A percentile compares a stretch with the other conserved stretches of the same genome.
These are phyloP conservation scores for Seiridium cupressi DNA, from an alignment of 2,329 filamentous ascomycete genomes.

Conservation along the genomic window DNA sequence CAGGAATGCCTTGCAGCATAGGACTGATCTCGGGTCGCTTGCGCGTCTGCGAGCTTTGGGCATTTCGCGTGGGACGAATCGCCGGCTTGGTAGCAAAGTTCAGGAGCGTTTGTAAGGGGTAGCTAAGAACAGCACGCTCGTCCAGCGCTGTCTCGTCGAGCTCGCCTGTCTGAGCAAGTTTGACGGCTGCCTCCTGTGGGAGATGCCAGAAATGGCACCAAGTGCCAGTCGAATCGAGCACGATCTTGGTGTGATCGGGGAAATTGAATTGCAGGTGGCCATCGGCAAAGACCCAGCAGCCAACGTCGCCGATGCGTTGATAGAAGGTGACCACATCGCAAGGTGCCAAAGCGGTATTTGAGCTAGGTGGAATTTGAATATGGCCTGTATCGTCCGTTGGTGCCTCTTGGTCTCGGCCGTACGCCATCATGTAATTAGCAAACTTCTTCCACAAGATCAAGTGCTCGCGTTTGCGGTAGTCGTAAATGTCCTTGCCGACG, in stretches of 20 bases:
- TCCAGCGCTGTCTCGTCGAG: slow-evolving; percentile 69
- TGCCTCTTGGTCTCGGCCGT: slow-evolving; percentile 67
- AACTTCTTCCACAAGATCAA: slow-evolving; percentile 72
- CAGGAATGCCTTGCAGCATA: slow-evolving; percentile 62
- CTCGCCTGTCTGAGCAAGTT: slow-evolving; percentile 63
- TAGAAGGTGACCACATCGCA: slow-evolving; percentile 74
- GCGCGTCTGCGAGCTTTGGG: slow-evolving; percentile 32
- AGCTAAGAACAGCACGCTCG: slow-evolving; percentile 68
- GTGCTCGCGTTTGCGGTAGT: slow-evolving; percentile 64
- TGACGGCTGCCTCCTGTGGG: slow-evolving; percentile 65
- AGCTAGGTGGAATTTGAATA: slow-evolving; percentile 36
- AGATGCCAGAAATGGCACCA: slow-evolving; percentile 79
- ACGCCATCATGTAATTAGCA: slow-evolving; percentile 72
- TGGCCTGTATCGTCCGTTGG: slow-evolving; percentile 43
- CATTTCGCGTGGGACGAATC: slow-evolving; percentile 39
- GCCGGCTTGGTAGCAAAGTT: slow-evolving; percentile 58
- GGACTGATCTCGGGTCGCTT: slow-evolving; percentile 60
- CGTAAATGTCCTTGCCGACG: slow-evolving; percentile 62
- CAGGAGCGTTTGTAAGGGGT: slow-evolving; percentile 70
- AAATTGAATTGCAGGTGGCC: slow-evolving; percentile 87
- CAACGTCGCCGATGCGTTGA: slow-evolving; percentile 76
- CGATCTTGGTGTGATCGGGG: slow-evolving; percentile 83
- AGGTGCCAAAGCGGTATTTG: slow-evolving; percentile 39
- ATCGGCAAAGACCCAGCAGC: slow-evolving; percentile 78
- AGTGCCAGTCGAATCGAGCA: slow-evolving; percentile 70